These are phyloP conservation scores for Acacia acuminata DNA, from an alignment of 306 rosid genomes.

Conservation along the genomic window DNA sequence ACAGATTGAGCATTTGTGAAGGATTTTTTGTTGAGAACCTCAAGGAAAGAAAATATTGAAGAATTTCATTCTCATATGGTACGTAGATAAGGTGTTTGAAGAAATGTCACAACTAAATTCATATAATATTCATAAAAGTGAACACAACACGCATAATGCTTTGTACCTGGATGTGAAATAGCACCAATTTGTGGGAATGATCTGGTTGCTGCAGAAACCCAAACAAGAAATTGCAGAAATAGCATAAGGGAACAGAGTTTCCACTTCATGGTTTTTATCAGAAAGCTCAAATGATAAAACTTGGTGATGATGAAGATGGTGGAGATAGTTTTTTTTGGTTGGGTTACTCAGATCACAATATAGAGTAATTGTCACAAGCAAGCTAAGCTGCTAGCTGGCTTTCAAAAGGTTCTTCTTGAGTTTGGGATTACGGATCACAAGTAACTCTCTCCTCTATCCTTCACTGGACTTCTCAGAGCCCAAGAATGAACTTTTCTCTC, in stretches of 20 bases:
- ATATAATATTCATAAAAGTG: not conserved
- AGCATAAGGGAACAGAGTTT: constrained; percentile 49
- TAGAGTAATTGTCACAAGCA: not conserved
- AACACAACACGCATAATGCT: not conserved
- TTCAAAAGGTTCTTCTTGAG: constrained; percentile 23
- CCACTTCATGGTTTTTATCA: constrained; percentile 52
- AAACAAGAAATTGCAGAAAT: constrained; percentile 55
- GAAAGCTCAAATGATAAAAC: constrained; percentile 36
- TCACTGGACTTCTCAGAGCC: not conserved
- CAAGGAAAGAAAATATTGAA: not conserved
- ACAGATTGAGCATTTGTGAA: constrained; percentile 9
- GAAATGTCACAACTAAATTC: not conserved
- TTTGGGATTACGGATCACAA: constrained; percentile 26
- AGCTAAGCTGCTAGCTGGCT: constrained; percentile 9
- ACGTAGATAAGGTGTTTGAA: not conserved
- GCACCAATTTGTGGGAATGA: constrained; percentile 47
- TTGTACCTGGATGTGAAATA: constrained; percentile 56
- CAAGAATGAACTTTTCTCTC: constrained; percentile 28
- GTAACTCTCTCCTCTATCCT: too few species aligned
- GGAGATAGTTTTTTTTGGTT: not conserved
- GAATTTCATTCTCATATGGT: not conserved
- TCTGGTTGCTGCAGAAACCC: constrained; percentile 59
- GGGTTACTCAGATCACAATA: constrained; percentile 14
- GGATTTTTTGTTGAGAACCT: not conserved
- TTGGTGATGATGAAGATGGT: constrained; percentile 25